Conservation (phyloP, 768 basidiomycete species). For the Termitomyces sp. region DNA sequence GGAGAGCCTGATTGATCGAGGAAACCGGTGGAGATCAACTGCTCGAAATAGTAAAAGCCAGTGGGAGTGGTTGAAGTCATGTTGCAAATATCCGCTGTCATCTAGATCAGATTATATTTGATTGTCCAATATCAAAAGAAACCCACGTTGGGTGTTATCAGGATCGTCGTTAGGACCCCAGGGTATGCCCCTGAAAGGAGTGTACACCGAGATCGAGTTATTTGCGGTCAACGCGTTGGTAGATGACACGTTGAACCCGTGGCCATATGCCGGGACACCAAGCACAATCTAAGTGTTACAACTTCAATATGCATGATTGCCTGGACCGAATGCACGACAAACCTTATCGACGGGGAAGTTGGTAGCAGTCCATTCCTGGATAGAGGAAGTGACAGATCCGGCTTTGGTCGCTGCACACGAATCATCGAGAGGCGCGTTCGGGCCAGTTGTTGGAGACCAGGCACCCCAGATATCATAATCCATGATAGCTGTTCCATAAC, state of each 20-base stretch:
- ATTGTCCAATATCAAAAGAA: neutral
- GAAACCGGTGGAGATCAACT: slow-evolving; percentile 53
- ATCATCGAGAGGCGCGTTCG: slow-evolving; percentile 82
- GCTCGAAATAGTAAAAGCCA: slow-evolving; percentile 62
- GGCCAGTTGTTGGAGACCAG: slow-evolving; percentile 50
- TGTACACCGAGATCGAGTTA: neutral
- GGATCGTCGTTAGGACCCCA: neutral
- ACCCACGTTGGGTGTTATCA: neutral
- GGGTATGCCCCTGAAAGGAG: neutral
- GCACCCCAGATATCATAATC: slow-evolving; percentile 57
- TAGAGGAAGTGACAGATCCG: slow-evolving; percentile 72
- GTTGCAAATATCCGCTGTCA: slow-evolving; percentile 43
- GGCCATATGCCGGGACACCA: slow-evolving; percentile 80
- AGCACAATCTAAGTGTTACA: slow-evolving; percentile 51
- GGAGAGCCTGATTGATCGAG: slow-evolving; percentile 42
- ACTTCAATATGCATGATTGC: neutral
- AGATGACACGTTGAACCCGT: slow-evolving; percentile 53
- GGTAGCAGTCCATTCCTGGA: slow-evolving; percentile 71
- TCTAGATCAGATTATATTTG: neutral
- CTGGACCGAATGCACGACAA: neutral
- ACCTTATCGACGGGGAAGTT: slow-evolving; percentile 59
- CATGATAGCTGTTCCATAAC: slow-evolving; percentile 45
- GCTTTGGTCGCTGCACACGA: slow-evolving; percentile 57
- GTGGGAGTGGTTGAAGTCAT: slow-evolving; percentile 24
- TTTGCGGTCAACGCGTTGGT: slow-evolving; percentile 19